These are phyloP conservation scores for Penicillium flavigenum DNA, from an alignment of 495 filamentous ascomycete genomes.

Conservation along the genomic window DNA sequence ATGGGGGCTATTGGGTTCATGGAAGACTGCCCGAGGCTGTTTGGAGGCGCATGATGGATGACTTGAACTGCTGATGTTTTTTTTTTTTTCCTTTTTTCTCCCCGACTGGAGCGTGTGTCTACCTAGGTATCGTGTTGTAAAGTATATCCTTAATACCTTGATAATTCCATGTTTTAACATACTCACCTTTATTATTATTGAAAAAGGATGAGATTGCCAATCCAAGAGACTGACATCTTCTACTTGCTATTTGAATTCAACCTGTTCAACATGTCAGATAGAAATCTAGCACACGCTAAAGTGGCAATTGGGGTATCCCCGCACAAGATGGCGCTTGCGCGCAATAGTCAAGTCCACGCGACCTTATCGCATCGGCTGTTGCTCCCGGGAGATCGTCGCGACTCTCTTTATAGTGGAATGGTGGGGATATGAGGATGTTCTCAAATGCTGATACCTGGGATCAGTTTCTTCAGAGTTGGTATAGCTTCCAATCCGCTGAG, in stretches of 20 bases:
- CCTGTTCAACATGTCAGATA: too few species aligned
- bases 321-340: not conserved
- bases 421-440: too few species aligned
- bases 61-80: constrained; percentile 6
- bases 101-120: constrained; percentile 5
- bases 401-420: too few species aligned
- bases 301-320: too few species aligned
- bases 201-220: too few species aligned
- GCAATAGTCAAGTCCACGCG: not conserved
- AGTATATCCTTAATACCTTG: not conserved
- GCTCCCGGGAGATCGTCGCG: too few species aligned
- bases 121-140: not conserved
- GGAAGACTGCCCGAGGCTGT: constrained; percentile 2
- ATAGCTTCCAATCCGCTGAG: not conserved
- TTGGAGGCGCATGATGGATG: constrained; percentile 11
- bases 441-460: not conserved
- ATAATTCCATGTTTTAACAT: not conserved
- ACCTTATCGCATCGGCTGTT: not conserved
- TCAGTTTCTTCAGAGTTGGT: not conserved
- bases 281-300: too few species aligned
- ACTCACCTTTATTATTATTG: too few species aligned
- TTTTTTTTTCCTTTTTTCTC: not conserved
- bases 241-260: too few species aligned
- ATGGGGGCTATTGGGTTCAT: constrained; percentile 14
- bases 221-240: too few species aligned